A percentile compares a stretch with the other conserved stretches of the same genome.
phyloP scores from a whole-genome alignment of 2,329 filamentous ascomycete genomes.

The Curvularia eragrostidis region DNA sequence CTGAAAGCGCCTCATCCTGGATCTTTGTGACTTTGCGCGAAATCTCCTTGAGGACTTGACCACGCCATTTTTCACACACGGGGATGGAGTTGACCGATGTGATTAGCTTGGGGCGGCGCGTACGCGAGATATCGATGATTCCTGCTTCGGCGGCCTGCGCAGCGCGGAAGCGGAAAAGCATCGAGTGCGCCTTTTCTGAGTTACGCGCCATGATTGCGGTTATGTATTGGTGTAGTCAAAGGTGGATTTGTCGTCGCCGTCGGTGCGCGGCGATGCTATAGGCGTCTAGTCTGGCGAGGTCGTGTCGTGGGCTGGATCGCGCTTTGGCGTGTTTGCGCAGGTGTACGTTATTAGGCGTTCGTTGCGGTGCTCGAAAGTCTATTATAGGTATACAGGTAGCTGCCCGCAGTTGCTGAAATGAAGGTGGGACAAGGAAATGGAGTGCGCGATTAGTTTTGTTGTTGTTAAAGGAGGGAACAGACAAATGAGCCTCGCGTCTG shows the following conservation, averaged over 20 bases:
- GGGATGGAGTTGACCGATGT: constrained; percentile 85
- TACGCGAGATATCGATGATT: constrained; percentile 90
- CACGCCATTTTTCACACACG: constrained; percentile 95
- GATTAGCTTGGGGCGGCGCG: constrained; percentile 88
- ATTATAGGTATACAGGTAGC: constrained; percentile 27
- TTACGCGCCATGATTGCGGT: constrained; percentile 74
- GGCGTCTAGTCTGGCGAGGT: background rate
- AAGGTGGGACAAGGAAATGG: constrained; percentile 15
- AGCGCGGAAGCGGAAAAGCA: constrained; percentile 99
- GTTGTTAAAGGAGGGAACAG: constrained; percentile 19
- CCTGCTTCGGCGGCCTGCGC: constrained; percentile 94
- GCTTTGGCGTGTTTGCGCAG: constrained; percentile 9
- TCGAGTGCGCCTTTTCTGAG: constrained; percentile 97
- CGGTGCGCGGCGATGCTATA: constrained; percentile 5
- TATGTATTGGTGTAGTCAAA: constrained; percentile 5
- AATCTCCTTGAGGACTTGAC: constrained; percentile 96
- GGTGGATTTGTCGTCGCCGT: background rate
- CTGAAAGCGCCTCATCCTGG: constrained; percentile 87
- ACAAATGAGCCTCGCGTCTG: constrained; percentile 31
- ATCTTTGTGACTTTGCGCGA: constrained; percentile 96
- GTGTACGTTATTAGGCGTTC: constrained; percentile 15
- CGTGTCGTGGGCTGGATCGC: constrained; percentile 17
- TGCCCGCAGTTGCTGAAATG: constrained; percentile 39
- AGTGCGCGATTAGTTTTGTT: constrained; percentile 22
- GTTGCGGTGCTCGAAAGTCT: constrained; percentile 13